Conservation (phyloP, 768 basidiomycete species). For the Boletellus sp. region DNA sequence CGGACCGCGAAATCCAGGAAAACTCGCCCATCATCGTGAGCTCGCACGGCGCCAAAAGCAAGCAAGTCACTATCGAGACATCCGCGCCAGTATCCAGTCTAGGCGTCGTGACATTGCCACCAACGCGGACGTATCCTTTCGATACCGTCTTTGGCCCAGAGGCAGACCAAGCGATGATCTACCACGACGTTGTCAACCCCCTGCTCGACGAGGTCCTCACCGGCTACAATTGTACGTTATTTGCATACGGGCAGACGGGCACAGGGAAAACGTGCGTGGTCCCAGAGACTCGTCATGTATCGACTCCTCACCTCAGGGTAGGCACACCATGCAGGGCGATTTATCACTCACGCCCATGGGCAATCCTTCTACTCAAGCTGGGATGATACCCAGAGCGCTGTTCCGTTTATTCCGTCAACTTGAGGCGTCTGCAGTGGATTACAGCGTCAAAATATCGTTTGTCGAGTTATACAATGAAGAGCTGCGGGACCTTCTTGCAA, state of each 20-base stretch:
- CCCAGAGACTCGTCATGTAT: not conserved
- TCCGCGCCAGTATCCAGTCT: conserved; percentile 63
- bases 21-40: conserved; percentile 85
- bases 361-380: conserved; percentile 84
- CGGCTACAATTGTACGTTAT: conserved; percentile 96
- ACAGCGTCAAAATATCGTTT: conserved; percentile 89
- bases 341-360: conserved; percentile 77
- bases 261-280: conserved; percentile 92
- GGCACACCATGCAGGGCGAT: conserved; percentile 98
- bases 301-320: conserved; percentile 29
- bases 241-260: conserved; percentile 98
- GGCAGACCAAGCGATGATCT: conserved; percentile 92
- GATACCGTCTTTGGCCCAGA: conserved; percentile 96
- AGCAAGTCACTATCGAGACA: conserved; percentile 79
- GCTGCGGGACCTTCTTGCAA: conserved; percentile 85
- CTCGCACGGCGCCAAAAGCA: conserved; percentile 70
- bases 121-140: conserved; percentile 86
- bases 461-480: conserved; percentile 99
- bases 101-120: conserved; percentile 71
- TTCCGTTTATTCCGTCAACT: conserved; percentile 89
- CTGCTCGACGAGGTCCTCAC: conserved; percentile 91
- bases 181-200: conserved; percentile 88
- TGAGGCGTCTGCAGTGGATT: conserved; percentile 73
- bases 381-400: conserved; percentile 92
- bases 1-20: conserved; percentile 79